Evolutionary conservation across 768 basidiomycete genomes (phyloP), one percentile per base, ranked within the genome.

Genomic region (Phylloporus sp.): DNA sequence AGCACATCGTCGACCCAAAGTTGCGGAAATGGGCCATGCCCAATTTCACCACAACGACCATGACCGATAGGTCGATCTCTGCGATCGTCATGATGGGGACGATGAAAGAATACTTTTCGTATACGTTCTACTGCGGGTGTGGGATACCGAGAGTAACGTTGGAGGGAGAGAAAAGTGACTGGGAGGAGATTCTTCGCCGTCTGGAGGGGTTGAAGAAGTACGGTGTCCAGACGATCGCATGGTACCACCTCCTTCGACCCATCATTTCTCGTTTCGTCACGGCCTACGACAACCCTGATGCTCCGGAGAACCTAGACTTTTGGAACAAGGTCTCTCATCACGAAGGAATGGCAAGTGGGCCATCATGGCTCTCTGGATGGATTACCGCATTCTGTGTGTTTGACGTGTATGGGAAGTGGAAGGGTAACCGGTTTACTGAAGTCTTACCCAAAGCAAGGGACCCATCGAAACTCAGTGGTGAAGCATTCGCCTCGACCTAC

Each of bases 31-130:
- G 43, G 43, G 22, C 28, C 2, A 21, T 36, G 26, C 43, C 43
- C 21, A 37, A 15, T 23, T 73, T 74, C 49, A 60, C 66, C 0
- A 74, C 72, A 0, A 73, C 72, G 0, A 71, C 70, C 1, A 6
- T 13, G 10, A 58, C 56, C 17, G 71, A 73, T 46, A 61, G 45
- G 0, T 59, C 62, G 13, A 56, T 66, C 0, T 64, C 57, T 31
- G 62, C 70, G 7, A 62, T 69, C 15, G 53, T 66, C 20, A 62
- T 70, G 57, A 71, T 75, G 68, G 58, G 65, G 9, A 69, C 68
- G 2, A 42, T 72, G 54, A 67, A 72, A 46, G 46, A 58, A 26
- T 72, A 69, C 43, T 73, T 73, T 47, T 20, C 48, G 11, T 71
- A 22, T 14, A 9, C 0, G 3, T 27, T 43, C 9, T 0, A 2